These are phyloP conservation scores for Saturnispora galanensis DNA, from an alignment of 805 yeast genomes.

Conservation along the genomic window DNA sequence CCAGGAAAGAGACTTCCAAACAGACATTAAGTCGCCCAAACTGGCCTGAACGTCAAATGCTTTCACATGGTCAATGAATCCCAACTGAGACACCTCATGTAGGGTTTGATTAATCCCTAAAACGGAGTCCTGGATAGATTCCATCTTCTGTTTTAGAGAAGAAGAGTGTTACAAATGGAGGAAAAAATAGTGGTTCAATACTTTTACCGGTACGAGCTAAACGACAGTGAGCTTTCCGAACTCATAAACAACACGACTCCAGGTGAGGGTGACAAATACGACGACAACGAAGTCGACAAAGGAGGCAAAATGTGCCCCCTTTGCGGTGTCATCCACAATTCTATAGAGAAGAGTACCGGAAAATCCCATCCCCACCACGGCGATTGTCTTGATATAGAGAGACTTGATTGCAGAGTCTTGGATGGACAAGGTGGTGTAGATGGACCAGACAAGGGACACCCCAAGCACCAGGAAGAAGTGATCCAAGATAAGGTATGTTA, in stretches of 20 bases:
- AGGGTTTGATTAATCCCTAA: conserved; percentile 6
- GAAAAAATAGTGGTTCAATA: conserved; percentile 2
- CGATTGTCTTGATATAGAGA: conserved; percentile 6
- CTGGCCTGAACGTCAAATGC: not conserved
- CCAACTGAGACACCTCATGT: not conserved
- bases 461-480: conserved; percentile 17
- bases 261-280: conserved; percentile 16
- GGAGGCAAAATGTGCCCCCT: conserved; percentile 15
- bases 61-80: not conserved
- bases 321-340: not conserved
- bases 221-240: conserved; percentile 11
- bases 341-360: conserved; percentile 14
- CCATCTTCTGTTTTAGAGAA: conserved; percentile 9
- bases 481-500: conserved; percentile 18
- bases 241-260: conserved; percentile 21
- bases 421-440: conserved; percentile 16
- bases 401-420: conserved; percentile 13
- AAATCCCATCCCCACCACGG: conserved; percentile 8
- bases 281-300: conserved; percentile 18
- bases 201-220: conserved; percentile 8
- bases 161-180: not conserved
- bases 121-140: conserved; percentile 11
- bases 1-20: conserved; percentile 31
- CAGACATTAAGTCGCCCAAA: not conserved
- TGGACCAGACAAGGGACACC: conserved; percentile 13